Evolutionary conservation across 495 filamentous ascomycete genomes (phyloP), one percentile per base, ranked within the genome.

Genomic region (Aspergillus taichungensis): DNA sequence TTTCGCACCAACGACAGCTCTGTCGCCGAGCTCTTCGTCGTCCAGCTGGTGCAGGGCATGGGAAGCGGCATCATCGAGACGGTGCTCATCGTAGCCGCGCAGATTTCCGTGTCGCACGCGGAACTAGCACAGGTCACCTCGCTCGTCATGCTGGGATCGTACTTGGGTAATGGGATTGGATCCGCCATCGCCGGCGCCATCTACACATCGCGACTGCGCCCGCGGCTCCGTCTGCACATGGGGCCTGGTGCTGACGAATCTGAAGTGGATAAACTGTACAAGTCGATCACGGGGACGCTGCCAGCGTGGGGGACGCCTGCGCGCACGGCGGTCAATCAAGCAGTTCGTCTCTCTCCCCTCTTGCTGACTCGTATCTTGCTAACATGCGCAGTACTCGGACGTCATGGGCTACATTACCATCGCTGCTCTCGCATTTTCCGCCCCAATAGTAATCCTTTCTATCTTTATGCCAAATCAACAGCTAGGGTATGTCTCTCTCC

Each of bases 81-180:
- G 0, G 61, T 64, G 18, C 46, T 68, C 11, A 55, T 75, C 4
- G 66, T 73, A 0, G 63, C 66, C 0, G 64, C 69, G 1, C 70
- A 75, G 49, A 66, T 66, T 39, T 59, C 62, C 0, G 66, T 75
- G 6, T 59, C 69, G 2, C 70, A 73, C 48, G 56, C 59, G 0
- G 60, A 73, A 45, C 53, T 73, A 49, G 65, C 72, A 0, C 72
- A 73, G 47, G 66, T 73, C 27, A 73, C 69, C 5, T 68, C 70
- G 6, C 43, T 73, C 40, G 51, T 72, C 6, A 52, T 72, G 44
- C 65, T 67, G 29, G 63, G 60, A 10, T 56, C 64, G 13, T 72
- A 69, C 43, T 45, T 75, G 7, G 72, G 70, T 3, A 55, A 60
- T n/a, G 68, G 66, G 29, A 60, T 73, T n/a, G 72, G 72, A 6